A percentile compares a stretch with the other conserved stretches of the same genome.
Conservation (phyloP, 495 filamentous ascomycete genomes). For the Hamigera avellanea region DNA sequence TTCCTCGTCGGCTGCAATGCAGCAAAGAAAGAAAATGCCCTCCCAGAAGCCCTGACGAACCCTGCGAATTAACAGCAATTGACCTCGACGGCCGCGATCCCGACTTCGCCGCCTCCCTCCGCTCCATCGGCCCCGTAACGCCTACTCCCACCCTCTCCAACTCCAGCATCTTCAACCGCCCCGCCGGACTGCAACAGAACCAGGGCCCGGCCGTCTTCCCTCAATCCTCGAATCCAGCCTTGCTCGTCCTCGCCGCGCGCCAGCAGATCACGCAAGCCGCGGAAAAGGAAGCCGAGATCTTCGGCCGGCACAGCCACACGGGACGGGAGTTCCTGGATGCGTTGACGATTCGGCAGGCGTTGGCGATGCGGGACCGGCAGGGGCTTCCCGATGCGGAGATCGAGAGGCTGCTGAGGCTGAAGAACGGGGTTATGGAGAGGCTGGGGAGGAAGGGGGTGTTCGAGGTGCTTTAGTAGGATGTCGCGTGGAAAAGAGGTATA, state of each 20-base stretch:
- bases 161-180: conserved; percentile 35
- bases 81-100: conserved; percentile 56
- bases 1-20: neutral
- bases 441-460: conserved; percentile 42
- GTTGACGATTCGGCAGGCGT: conserved; percentile 44
- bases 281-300: conserved; percentile 34
- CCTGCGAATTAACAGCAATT: conserved; percentile 34
- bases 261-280: conserved; percentile 32
- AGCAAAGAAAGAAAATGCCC: neutral
- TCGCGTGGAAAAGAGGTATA: too few relatives aligned
- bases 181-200: conserved; percentile 1
- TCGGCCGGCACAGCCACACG: conserved; percentile 31
- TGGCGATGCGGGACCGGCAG: conserved; percentile 47
- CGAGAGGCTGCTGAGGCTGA: conserved; percentile 47
- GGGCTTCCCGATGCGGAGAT: conserved; percentile 39
- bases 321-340: conserved; percentile 50
- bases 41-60: conserved; percentile 4
- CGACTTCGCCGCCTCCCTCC: conserved; percentile 49
- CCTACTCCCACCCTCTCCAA: conserved; percentile 47
- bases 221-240: conserved; percentile 38
- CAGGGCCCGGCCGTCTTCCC: conserved; percentile 31
- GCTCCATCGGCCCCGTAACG: conserved; percentile 51
- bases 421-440: conserved; percentile 41
- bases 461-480: too few relatives aligned
- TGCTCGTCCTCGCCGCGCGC: conserved; percentile 36